Base-by-base conservation (phyloP, 1,139 yeast genomes). In the Saccharomyces hybrid region DNA sequence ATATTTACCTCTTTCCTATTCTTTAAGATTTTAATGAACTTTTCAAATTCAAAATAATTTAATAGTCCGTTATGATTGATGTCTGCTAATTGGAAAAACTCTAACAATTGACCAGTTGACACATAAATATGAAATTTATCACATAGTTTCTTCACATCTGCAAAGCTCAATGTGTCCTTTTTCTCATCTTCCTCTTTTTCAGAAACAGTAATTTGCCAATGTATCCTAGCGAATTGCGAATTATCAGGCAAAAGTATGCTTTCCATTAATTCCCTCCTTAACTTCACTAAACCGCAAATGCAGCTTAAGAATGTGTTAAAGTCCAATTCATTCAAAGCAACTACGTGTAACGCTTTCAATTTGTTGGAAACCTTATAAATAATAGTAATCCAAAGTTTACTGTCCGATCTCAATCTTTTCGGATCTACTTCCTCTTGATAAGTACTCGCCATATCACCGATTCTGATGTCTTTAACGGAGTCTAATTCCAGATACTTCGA, bases 361-460 rank as follows among this genome's bases (percentile, higher is more conserved):
- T 80, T 79, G 60, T 79, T 78, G 8, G 72, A 65, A 5, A 68
- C 66, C 16, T 74, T 73, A 65, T 88, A 91, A 13, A 88, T 81
- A 32, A 93, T 79, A 0, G 96, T 84, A 1, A 88, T 78, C 99
- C 99, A 93, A 19, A 81, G 74, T 13, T 76, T 73, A 50, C 83
- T 82, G 53, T 78, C 79, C 11, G 8, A 11, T 23, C 25, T 38
- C 19, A 19, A 9, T 38, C 44, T 38, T 51, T 86, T 90, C 49
- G 81, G 74, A 1, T 91, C 80, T 1, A 90, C 79, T 68, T 88
- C 96, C 64, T 91, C 97, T 56, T 96, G 75, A 65, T 89, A 91
- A 59, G 87, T 86, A 28, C 80, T 77, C 0, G 97, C 97, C 61
- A 86, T 86, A 13, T 76, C 78, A 9, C 84, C 89, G 9, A 78